Evolutionary conservation across 2,329 filamentous ascomycete species (phyloP).

Genomic region (Thelonectria discophora): DNA sequence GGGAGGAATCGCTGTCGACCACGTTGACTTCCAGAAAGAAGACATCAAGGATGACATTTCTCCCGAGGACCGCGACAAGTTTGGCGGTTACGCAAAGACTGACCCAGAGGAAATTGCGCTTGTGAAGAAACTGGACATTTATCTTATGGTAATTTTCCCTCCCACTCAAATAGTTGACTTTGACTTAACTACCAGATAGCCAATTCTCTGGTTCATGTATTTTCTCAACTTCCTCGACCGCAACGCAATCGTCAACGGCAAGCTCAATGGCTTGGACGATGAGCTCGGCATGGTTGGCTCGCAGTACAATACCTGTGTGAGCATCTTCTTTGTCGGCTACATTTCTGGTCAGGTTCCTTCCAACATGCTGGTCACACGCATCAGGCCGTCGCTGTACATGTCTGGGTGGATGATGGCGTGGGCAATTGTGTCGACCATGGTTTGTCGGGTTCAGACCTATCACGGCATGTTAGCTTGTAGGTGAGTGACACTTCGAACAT

Average conservation of each 20-base stretch:
- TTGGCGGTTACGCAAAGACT: constrained; percentile 32
- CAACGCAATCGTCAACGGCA: constrained; percentile 66
- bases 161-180: background rate
- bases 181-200: constrained; percentile 26
- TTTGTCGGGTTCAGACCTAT: constrained; percentile 53
- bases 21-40: constrained; percentile 8
- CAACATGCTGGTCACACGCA: constrained; percentile 53
- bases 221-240: constrained; percentile 56
- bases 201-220: constrained; percentile 53
- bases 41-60: background rate
- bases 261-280: constrained; percentile 61
- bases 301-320: constrained; percentile 48
- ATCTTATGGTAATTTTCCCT: constrained; percentile 11
- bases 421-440: constrained; percentile 53
- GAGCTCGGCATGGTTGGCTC: constrained; percentile 58
- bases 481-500: constrained; percentile 48
- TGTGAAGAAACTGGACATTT: constrained; percentile 23
- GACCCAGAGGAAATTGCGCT: constrained; percentile 30
- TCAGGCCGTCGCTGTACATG: constrained; percentile 57
- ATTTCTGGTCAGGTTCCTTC: constrained; percentile 48
- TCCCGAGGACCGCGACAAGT: constrained; percentile 27
- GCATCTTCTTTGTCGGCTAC: constrained; percentile 40
- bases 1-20: background rate
- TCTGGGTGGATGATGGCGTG: constrained; percentile 48
- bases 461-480: constrained; percentile 53